These are phyloP conservation scores for Fagopyrum tataricum DNA, from an alignment of 148 eudicot genomes.

Conservation along the genomic window DNA sequence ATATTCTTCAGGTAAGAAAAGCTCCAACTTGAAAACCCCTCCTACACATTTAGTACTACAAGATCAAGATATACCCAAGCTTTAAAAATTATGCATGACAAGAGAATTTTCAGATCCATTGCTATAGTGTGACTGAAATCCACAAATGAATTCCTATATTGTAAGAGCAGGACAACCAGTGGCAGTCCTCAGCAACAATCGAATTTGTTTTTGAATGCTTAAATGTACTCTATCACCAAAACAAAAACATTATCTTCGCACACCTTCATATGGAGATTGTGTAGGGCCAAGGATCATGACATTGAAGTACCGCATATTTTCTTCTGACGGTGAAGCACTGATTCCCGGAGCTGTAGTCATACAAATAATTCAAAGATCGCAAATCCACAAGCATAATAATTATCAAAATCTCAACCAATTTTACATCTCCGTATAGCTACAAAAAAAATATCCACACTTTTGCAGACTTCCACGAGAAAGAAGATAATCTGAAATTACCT, in stretches of 20 bases:
- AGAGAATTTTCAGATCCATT: not conserved
- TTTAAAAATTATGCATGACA: conserved; percentile 2
- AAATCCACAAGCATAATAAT: not conserved
- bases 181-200: not conserved
- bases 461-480: not conserved
- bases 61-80: conserved; percentile 4
- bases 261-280: conserved; percentile 99
- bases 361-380: conserved; percentile 14
- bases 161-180: not conserved
- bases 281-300: conserved; percentile 98
- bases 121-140: not conserved
- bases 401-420: not conserved
- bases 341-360: conserved; percentile 90
- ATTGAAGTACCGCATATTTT: conserved; percentile 92
- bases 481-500: conserved; percentile 9
- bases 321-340: conserved; percentile 97
- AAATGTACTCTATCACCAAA: not conserved
- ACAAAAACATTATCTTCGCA: not conserved
- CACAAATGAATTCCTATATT: not conserved
- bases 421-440: not conserved
- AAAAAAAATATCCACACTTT: too few species aligned
- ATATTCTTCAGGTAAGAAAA: conserved; percentile 96
- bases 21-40: conserved; percentile 95
- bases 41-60: conserved; percentile 34
- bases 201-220: not conserved